Conservation (phyloP, 768 basidiomycete genomes). For the Termitomyces sp. region DNA sequence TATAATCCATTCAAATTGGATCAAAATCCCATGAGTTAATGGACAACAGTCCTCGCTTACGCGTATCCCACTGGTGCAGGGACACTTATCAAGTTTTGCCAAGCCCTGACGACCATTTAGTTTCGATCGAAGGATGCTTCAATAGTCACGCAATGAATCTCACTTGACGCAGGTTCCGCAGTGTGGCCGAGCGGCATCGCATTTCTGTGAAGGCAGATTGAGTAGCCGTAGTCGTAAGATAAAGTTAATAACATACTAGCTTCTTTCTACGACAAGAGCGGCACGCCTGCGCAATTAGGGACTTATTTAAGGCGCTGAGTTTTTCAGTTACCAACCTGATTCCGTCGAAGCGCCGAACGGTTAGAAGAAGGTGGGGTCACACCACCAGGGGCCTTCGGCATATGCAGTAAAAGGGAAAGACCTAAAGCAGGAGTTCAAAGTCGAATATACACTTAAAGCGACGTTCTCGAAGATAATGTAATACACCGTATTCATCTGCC, state of each 20-base stretch:
- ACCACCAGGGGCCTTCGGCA: slow-evolving; percentile 62
- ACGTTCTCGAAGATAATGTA: background rate
- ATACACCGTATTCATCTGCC: too few species aligned
- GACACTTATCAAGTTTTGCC: slow-evolving; percentile 77
- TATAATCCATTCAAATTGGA: slow-evolving; percentile 20
- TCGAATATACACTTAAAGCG: background rate
- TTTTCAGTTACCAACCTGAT: slow-evolving; percentile 47
- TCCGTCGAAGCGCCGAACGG: slow-evolving; percentile 69
- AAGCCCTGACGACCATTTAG: slow-evolving; percentile 38
- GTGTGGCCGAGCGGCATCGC: slow-evolving; percentile 81
- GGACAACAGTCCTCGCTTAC: slow-evolving; percentile 36
- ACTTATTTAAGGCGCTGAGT: background rate
- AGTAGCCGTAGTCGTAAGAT: background rate
- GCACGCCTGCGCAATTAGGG: slow-evolving; percentile 51
- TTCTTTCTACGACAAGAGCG: slow-evolving; percentile 81
- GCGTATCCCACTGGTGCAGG: slow-evolving; percentile 83
- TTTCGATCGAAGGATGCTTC: background rate
- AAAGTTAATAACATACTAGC: slow-evolving; percentile 45
- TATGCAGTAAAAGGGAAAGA: slow-evolving; percentile 18
- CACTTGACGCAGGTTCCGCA: slow-evolving; percentile 83
- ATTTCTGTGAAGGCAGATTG: slow-evolving; percentile 51
- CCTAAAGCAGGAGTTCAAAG: background rate
- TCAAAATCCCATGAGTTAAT: slow-evolving; percentile 7
- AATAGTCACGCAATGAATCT: slow-evolving; percentile 19
- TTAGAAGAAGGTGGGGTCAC: slow-evolving; percentile 32